Conservation (phyloP, 768 basidiomycete species). For the Psilocybe tampanensis region DNA sequence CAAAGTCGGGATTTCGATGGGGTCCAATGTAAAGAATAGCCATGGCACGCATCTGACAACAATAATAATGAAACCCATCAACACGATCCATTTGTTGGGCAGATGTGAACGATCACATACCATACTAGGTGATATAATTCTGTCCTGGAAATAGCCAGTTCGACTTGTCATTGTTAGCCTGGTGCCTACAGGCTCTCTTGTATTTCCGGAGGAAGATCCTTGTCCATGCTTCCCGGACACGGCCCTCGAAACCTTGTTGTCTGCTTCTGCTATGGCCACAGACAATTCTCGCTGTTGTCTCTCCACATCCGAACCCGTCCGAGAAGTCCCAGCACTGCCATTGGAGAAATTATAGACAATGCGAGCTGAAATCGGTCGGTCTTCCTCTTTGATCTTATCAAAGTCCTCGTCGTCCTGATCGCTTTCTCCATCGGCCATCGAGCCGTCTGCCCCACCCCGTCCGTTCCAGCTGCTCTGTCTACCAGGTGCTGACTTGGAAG, state of each 20-base stretch:
- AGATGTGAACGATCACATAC: conserved; percentile 49
- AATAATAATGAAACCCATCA: conserved; percentile 8
- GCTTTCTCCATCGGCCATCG: conserved; percentile 56
- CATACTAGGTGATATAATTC: conserved; percentile 95
- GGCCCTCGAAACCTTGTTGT: conserved; percentile 44
- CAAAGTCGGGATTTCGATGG: conserved; percentile 90
- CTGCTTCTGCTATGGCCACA: conserved; percentile 51
- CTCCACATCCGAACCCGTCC: conserved; percentile 44
- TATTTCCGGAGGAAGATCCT: conserved; percentile 28
- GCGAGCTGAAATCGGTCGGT: conserved; percentile 74
- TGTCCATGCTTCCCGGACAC: conserved; percentile 31
- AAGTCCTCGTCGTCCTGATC: conserved; percentile 51
- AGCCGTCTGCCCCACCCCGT: conserved; percentile 44
- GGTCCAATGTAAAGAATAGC: conserved; percentile 97
- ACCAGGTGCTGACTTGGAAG: conserved; percentile 22
- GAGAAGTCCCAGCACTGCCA: conserved; percentile 22
- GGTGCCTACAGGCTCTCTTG: conserved; percentile 75
- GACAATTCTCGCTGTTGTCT: conserved; percentile 55
- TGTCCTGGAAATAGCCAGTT: conserved; percentile 91
- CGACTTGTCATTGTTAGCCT: conserved; percentile 94
- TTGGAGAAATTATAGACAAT: conserved; percentile 60
- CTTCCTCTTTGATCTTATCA: conserved; percentile 58
- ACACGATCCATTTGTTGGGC: not conserved
- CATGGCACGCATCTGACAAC: conserved; percentile 96
- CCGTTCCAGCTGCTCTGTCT: conserved; percentile 14